Evolutionary conservation across 768 basidiomycete genomes (phyloP), one percentile per base, ranked within the genome.

Genomic region (Cyathus striatus): DNA sequence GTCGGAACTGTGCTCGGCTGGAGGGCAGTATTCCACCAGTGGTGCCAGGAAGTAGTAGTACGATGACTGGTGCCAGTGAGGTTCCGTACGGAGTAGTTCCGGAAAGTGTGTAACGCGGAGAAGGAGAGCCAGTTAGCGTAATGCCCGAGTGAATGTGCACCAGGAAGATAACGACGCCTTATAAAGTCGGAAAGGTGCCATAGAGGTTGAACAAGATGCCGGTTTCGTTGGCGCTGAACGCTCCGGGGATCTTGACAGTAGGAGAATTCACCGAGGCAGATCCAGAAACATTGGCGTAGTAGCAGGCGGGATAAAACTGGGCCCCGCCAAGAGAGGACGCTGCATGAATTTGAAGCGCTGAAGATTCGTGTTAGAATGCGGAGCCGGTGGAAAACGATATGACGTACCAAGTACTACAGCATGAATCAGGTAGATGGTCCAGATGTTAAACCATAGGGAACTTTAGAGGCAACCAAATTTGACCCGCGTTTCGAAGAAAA

Each of bases 151-250:
- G n/a, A 9, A 9, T n/a, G 13, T n/a, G 10, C 13, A n/a, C 3
- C 13, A 37, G 10, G 10, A 10, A 12, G 18, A 12, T 6, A 14
- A 60, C 67, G 43, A 40, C 71, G 69, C 62, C 30, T 47, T 48
- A 52, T 75, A n/a, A 76, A 34, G 66, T 62, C 30, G 50, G 57
- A 38, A 70, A 63, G n/a, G 51, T 45, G 25, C 56, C 50, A 59
- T 78, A 72, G 46, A 76, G 72, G 60, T 76, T 71, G 58, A 76
- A 65, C 39, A 72, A 57, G 52, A 76, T 73, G 30, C 51, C 57
- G 16, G 66, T 66, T 52, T 68, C 66, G 21, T 27, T 47, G 18
- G 65, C 61, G 30, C 42, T 49, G 59, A 72, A 73, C 4, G 69
- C 70, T 42, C 72, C 71, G n/a, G 72, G 72, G 53, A 74, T 55